Percentiles rank a stretch among this genome's conserved stretches.
These are phyloP conservation scores for Linum usitatissimum DNA, from an alignment of 345 rosid species.

Conservation along the genomic window DNA sequence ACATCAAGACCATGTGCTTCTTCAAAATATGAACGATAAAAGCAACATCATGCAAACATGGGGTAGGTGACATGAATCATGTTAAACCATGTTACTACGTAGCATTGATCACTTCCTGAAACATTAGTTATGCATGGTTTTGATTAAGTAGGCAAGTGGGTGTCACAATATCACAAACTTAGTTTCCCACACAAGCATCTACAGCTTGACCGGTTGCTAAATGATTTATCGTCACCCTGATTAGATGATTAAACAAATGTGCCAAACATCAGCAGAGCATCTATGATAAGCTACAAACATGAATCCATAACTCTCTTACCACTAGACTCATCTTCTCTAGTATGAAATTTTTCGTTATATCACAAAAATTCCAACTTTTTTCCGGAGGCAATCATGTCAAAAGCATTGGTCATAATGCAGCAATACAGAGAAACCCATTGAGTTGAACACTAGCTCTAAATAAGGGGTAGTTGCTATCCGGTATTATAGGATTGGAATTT, in stretches of 20 bases:
- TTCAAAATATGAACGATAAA: neutral
- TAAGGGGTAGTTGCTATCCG: too few species aligned
- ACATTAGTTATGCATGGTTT: neutral
- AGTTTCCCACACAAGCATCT: neutral
- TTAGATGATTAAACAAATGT: neutral
- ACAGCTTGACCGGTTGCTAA: neutral
- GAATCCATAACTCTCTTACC: neutral
- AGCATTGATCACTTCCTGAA: neutral
- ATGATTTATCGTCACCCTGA: neutral
- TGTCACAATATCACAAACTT: neutral
- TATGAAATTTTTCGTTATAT: neutral
- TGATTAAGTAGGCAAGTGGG: neutral
- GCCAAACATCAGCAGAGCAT: neutral
- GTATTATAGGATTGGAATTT: too few species aligned
- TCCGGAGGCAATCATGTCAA: neutral
- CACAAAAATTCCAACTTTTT: too few species aligned
- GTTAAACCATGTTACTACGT: neutral
- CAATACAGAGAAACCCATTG: neutral
- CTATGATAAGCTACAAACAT: neutral
- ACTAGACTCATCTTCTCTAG: neutral
- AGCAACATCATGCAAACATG: neutral
- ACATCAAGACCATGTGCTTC: neutral
- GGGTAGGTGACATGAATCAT: neutral
- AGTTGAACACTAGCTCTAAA: neutral
- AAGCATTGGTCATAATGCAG: too few species aligned